phyloP scores from a whole-genome alignment of 192 early-diverging fungal genomes.

The Linnemannia exigua region DNA sequence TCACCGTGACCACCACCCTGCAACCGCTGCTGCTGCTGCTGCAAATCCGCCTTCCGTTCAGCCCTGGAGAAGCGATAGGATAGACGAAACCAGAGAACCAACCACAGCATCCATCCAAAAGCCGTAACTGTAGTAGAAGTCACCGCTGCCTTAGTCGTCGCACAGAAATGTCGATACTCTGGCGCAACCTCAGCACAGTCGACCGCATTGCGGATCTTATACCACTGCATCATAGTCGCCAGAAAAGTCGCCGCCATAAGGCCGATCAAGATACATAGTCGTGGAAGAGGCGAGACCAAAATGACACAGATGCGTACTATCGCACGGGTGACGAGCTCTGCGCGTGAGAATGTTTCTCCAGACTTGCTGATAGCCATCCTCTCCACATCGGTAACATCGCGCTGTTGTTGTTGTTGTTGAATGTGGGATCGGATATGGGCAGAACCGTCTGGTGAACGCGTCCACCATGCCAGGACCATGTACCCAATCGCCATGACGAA shows the following conservation, averaged over 20 bases:
- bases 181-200: not conserved
- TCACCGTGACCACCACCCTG: not conserved
- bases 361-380: not conserved
- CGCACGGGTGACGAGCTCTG: not conserved
- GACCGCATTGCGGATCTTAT: conserved; percentile 16
- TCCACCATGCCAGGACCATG: conserved; percentile 33
- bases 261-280: conserved; percentile 14
- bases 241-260: not conserved
- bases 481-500: conserved; percentile 15
- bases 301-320: not conserved
- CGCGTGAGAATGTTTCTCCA: not conserved
- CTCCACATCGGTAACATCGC: no score
- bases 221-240: conserved; percentile 3
- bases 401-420: not conserved
- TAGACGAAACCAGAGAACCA: not conserved
- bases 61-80: not conserved
- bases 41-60: not conserved
- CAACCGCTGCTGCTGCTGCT: not conserved
- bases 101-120: conserved; percentile 23
- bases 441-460: conserved; percentile 4
- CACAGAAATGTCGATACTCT: conserved; percentile 10
- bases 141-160: conserved; percentile 25
- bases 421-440: not conserved
- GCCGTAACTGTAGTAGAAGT: not conserved
- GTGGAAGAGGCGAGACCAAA: conserved; percentile 8